Percentiles rank a stretch among this genome's conserved stretches.
These are phyloP conservation scores for Jasminum sambac DNA, from an alignment of 257 asterid genomes.

Conservation along the genomic window DNA sequence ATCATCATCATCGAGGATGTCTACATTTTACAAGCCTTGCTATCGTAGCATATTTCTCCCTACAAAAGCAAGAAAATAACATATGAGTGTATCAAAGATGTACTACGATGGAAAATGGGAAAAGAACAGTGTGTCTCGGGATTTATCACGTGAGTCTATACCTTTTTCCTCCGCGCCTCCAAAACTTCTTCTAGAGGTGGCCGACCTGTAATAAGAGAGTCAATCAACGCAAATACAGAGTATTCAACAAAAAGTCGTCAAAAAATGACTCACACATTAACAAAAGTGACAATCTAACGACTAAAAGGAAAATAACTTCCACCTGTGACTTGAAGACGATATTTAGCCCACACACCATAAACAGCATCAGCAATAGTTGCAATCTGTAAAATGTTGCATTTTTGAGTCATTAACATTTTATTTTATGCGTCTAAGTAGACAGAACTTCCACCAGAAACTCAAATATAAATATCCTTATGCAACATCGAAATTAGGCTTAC, in stretches of 20 bases:
- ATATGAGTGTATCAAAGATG: not conserved
- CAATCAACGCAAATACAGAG: not conserved
- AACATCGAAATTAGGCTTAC: constrained; percentile 44
- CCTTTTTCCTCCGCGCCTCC: constrained; percentile 73
- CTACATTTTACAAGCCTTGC: constrained; percentile 65
- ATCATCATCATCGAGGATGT: not conserved
- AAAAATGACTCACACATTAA: too few species aligned
- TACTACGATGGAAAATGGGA: not conserved
- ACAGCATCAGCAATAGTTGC: constrained; percentile 69
- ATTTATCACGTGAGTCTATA: constrained; percentile 24
- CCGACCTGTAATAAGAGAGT: constrained; percentile 52
- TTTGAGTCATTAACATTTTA: not conserved
- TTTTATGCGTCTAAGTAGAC: not conserved
- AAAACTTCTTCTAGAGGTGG: constrained; percentile 82
- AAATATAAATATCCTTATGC: not conserved
- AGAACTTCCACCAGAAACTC: constrained; percentile 1
- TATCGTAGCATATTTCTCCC: constrained; percentile 58
- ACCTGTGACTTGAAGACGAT: constrained; percentile 90
- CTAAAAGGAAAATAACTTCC: not conserved
- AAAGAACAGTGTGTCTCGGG: not conserved
- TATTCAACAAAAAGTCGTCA: too few species aligned
- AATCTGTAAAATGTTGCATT: constrained; percentile 42
- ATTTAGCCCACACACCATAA: constrained; percentile 88
- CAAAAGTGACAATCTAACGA: not conserved
- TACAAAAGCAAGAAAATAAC: constrained; percentile 25